Percentiles rank a stretch among this genome's conserved stretches.
phyloP scores from a whole-genome alignment of 1,284 basidiomycete genomes.

The Marasmius oreades region DNA sequence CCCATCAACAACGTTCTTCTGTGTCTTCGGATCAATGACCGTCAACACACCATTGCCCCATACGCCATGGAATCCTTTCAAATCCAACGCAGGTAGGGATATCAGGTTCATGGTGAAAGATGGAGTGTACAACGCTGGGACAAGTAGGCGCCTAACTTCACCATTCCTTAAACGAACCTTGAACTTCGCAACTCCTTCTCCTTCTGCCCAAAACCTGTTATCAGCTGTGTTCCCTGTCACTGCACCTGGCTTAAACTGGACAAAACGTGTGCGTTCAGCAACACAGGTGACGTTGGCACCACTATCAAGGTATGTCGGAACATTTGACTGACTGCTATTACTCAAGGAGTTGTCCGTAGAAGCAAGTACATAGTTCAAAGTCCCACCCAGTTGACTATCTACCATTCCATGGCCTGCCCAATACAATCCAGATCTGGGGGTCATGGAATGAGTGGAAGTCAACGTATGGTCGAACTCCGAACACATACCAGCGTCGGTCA shows the following conservation, averaged over 20 bases:
- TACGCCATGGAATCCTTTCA: too few relatives aligned
- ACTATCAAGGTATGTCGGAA: too few relatives aligned
- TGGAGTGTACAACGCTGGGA: neutral
- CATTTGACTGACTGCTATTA: too few relatives aligned
- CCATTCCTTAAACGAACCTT: neutral
- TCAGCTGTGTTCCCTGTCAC: neutral
- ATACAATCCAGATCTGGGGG: neutral
- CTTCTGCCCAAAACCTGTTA: neutral
- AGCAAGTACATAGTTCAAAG: neutral
- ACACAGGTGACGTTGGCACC: too few relatives aligned
- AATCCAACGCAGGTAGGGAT: neutral
- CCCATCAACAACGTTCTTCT: neutral
- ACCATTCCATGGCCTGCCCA: neutral
- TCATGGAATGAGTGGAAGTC: neutral
- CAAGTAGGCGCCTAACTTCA: neutral
- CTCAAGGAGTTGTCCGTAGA: too few relatives aligned
- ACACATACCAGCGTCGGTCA: neutral
- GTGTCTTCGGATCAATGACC: neutral
- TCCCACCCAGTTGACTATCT: neutral
- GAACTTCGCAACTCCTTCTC: neutral
- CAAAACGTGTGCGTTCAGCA: neutral
- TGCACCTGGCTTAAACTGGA: neutral
- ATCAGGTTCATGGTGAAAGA: neutral
- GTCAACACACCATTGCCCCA: neutral
- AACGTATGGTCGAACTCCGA: neutral